A percentile compares a stretch with the other conserved stretches of the same genome.
These are phyloP conservation scores for Nitzschia palea DNA, from an alignment of 108 stramenopile genomes.

Conservation along the genomic window DNA sequence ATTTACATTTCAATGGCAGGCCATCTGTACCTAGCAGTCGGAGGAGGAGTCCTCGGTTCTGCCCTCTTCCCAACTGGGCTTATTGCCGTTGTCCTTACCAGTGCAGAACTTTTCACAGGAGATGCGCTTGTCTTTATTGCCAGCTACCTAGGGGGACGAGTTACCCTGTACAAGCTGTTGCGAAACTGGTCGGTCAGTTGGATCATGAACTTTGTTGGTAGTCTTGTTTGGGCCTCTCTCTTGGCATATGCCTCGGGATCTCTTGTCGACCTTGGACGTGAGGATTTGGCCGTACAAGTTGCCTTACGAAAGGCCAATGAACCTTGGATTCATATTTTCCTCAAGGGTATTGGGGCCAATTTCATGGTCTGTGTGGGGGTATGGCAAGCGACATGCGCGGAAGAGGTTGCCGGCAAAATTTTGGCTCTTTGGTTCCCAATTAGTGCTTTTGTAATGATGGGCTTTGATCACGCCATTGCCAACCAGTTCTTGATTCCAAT, in stretches of 20 bases:
- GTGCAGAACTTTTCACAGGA: slow-evolving; percentile 44
- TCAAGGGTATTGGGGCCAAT: slow-evolving; percentile 49
- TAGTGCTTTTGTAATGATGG: slow-evolving; percentile 43
- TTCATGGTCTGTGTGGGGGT: slow-evolving; percentile 50
- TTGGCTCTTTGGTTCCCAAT: slow-evolving; percentile 51
- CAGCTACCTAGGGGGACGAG: slow-evolving; percentile 24
- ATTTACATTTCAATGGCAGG: slow-evolving; percentile 46
- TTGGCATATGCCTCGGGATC: slow-evolving; percentile 34
- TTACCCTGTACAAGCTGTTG: slow-evolving; percentile 18
- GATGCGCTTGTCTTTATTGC: slow-evolving; percentile 44
- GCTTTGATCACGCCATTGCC: slow-evolving; percentile 69
- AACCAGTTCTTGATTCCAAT: slow-evolving; percentile 79
- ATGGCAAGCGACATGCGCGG: slow-evolving; percentile 43
- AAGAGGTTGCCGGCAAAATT: slow-evolving; percentile 47
- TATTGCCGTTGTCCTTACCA: slow-evolving; percentile 40
- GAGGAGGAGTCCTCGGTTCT: slow-evolving; percentile 34
- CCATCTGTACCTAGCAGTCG: slow-evolving; percentile 37
- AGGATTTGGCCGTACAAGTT: slow-evolving; percentile 31
- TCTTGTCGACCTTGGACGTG: slow-evolving; percentile 21
- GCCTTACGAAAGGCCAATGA: slow-evolving; percentile 39
- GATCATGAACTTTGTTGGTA: slow-evolving; percentile 42
- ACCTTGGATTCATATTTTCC: slow-evolving; percentile 26
- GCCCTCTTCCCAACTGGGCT: slow-evolving; percentile 39
- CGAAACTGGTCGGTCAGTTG: slow-evolving; percentile 50
- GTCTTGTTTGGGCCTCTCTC: slow-evolving; percentile 34